Evolutionary conservation across 768 basidiomycete species (phyloP), one percentile per base, ranked within the genome.

Genomic region (Neoboletus magnificus): DNA sequence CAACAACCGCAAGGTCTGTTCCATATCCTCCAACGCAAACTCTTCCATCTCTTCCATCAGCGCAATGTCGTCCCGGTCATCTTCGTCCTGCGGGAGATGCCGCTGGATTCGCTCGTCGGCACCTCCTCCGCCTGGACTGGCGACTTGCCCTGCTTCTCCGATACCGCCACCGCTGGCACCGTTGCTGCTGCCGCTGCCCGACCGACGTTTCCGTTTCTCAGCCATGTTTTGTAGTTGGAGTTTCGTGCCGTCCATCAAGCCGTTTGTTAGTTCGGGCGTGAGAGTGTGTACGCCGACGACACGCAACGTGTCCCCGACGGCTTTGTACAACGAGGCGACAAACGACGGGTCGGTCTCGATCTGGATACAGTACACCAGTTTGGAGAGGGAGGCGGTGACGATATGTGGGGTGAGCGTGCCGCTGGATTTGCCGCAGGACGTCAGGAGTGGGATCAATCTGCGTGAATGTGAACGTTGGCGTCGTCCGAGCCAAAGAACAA

Each of bases 41-140:
- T 89, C 89, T 67, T 91, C 90, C 73, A 91, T 85, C 76, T 93
- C 89, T 69, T 92, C 88, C 37, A 89, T 65, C 50, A 91, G 67
- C 67, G 80, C 81, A 60, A 89, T 71, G 27, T 91, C 89, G 58
- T 91, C 87, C 54, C 74, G 73, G 48, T 90, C 87, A 51, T 83
- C 80, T 52, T 76, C 74, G 42, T 57, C 63, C 4, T 29, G 50
- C 2, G n/a, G 40, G 5, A 8, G 25, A 2, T 36, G 27, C 20
- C 4, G 52, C 13, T 13, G 52, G 10, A 6, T 16, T 5, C 5
- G 46, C 27, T 11, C 36, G 36, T 29, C 43, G 18, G 41, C 12
- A 16, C 22, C 23, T 18, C 30, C 32, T 5, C 49, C 32, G 23
- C 20, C 13, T 5, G 54, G 27, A 20, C n/a, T 27, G 4, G 5